phyloP scores from a whole-genome alignment of 345 rosid species.

The Linum tenue region DNA sequence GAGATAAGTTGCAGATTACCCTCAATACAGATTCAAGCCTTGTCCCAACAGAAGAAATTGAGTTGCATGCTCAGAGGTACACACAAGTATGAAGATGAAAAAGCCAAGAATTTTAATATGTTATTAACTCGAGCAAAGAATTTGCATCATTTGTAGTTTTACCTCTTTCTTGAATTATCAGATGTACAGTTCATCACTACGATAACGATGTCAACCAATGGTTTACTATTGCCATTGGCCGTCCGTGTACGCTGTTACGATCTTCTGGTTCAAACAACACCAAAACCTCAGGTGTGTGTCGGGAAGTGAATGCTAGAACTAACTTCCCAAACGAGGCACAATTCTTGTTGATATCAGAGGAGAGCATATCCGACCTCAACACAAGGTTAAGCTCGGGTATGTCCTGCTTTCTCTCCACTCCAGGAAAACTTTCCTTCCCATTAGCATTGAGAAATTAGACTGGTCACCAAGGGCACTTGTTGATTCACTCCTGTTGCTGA shows the following conservation, averaged over 20 bases:
- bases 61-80: conserved; percentile 41
- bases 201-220: conserved; percentile 51
- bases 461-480: neutral
- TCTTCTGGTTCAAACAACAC: conserved; percentile 33
- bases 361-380: conserved; percentile 70
- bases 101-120: neutral
- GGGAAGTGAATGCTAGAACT: conserved; percentile 48
- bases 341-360: conserved; percentile 71
- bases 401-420: conserved; percentile 8
- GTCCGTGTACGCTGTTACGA: conserved; percentile 59
- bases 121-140: neutral
- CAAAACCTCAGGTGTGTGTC: conserved; percentile 38
- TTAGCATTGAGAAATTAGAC: neutral
- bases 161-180: conserved; percentile 22
- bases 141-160: neutral
- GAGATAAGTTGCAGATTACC: conserved; percentile 50
- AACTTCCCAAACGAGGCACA: conserved; percentile 92
- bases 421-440: neutral
- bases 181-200: conserved; percentile 43
- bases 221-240: conserved; percentile 72
- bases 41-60: conserved; percentile 34
- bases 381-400: conserved; percentile 49
- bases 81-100: neutral
- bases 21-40: conserved; percentile 34
- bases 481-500: conserved; percentile 16